Evolutionary conservation across 129 eudicot genomes (phyloP).

Genomic region (Arctium minus): DNA sequence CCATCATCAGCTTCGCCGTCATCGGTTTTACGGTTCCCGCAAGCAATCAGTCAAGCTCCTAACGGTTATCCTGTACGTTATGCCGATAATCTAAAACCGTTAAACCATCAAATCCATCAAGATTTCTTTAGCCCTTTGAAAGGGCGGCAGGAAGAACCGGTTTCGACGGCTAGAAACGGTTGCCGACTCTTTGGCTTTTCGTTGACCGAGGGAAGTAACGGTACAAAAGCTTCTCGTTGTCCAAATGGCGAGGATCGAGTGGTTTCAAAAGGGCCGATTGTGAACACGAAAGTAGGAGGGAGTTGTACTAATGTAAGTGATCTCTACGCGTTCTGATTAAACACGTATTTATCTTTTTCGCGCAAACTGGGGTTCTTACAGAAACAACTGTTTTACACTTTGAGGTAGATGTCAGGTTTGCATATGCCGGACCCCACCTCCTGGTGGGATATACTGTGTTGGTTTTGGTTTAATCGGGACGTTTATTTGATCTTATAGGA

Average conservation of each 20-base stretch:
- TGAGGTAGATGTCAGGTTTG: background rate
- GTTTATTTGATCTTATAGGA: conserved; percentile 14
- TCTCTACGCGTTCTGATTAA: conserved; percentile 5
- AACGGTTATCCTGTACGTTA: conserved; percentile 20
- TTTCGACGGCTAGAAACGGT: conserved; percentile 37
- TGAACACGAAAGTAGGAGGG: conserved; percentile 39
- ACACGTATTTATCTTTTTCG: background rate
- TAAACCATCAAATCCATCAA: conserved; percentile 6
- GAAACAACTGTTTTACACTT: background rate
- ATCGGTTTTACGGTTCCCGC: conserved; percentile 54
- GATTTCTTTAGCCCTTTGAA: conserved; percentile 10
- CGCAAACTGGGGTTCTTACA: background rate
- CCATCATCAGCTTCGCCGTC: conserved; percentile 47
- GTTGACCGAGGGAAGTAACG: conserved; percentile 52
- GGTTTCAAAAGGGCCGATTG: conserved; percentile 31
- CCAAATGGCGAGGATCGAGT: conserved; percentile 39
- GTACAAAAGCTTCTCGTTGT: conserved; percentile 19
- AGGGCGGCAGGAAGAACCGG: conserved; percentile 28
- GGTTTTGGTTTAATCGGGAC: background rate
- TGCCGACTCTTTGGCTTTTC: conserved; percentile 85
- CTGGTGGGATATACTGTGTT: background rate
- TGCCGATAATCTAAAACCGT: conserved; percentile 1
- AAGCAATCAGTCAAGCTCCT: conserved; percentile 30
- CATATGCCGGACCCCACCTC: background rate
- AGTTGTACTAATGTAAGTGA: conserved; percentile 50